Conservation (phyloP, 2,329 filamentous ascomycete species). For the Monilinia aucupariae region DNA sequence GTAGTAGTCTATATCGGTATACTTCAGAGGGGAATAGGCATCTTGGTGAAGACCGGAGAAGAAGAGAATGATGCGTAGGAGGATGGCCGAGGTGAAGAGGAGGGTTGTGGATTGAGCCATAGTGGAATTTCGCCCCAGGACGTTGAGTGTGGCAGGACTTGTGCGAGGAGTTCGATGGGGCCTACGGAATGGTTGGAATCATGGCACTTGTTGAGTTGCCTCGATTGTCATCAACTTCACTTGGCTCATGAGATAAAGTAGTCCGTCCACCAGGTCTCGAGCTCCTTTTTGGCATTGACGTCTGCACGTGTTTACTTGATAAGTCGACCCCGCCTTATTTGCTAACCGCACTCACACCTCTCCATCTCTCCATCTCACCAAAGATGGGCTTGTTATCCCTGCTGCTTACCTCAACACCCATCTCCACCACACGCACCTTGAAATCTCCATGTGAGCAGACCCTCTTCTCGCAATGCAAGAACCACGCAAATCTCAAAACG, state of each 20-base stretch:
- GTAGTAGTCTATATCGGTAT: slow-evolving; percentile 97
- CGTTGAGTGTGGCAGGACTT: not conserved
- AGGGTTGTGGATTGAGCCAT: slow-evolving; percentile 35
- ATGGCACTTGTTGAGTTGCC: not conserved
- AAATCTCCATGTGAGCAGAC: slow-evolving; percentile 7
- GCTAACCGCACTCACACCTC: not conserved
- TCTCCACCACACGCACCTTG: slow-evolving; percentile 1
- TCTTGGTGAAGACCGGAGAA: slow-evolving; percentile 92
- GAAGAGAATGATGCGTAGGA: slow-evolving; percentile 68
- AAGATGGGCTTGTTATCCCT: not conserved
- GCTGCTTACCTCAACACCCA: slow-evolving; percentile 6
- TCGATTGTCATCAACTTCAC: not conserved
- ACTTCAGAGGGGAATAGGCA: slow-evolving; percentile 84
- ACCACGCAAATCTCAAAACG: not conserved
- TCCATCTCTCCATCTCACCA: no score
- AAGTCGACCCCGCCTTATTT: not conserved
- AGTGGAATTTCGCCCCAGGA: no score
- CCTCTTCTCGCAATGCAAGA: slow-evolving; percentile 4
- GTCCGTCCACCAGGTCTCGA: no score
- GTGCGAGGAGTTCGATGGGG: no score
- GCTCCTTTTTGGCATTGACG: not conserved
- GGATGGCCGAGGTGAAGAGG: slow-evolving; percentile 52
- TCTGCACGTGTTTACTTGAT: slow-evolving; percentile 7
- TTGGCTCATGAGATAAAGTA: not conserved
- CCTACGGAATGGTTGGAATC: not conserved